Evolutionary conservation across 768 basidiomycete species (phyloP), one percentile per base, ranked within the genome.

Genomic region (Grammothele lineata): DNA sequence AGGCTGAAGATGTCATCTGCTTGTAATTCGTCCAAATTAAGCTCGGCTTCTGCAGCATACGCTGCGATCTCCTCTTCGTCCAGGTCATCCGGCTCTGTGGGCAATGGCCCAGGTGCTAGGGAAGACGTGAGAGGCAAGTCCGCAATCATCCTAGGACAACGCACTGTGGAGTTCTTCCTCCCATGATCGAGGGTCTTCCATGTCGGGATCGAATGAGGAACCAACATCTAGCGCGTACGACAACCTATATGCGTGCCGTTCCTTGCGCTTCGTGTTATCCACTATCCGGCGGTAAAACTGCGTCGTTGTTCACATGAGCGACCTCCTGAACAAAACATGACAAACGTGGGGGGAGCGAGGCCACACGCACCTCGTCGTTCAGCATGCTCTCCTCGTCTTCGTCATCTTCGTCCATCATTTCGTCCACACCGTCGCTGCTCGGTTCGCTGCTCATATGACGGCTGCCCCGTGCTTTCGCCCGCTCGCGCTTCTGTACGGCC

Each of bases 181-280:
- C 85, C 83, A 87, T n/a, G 62, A 57, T 18, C 55, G 65, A 4
- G 76, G 61, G 47, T 87, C 83, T 26, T 88, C 83, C 57, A 86
- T 65, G 59, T 80, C 78, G 4, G 86, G 86, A 59, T 88, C 86
- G 48, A 86, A 78, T 1, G 86, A 87, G 14, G 84, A 85, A 5
- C 86, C 86, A 3, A 88, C 85, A 47, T 87, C 84, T 15, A 67
- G 59, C 22, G 77, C 73, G 50, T 83, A 88, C 1, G 84, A 87
- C 3, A 85, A 59, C 8, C 76, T 73, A 54, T 82, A 86, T 2
- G 71, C 62, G 57, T 86, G 76, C 2, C 60, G 67, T 15, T 66
- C 61, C 55, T 74, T 80, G 10, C 72, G 68, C 25, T 70, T 72
- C 11, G 77, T 66, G 57, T 76, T 79, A 6, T 70, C 68, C 63